Evolutionary conservation across 805 yeast genomes (phyloP).

Genomic region (Candida ficus): DNA sequence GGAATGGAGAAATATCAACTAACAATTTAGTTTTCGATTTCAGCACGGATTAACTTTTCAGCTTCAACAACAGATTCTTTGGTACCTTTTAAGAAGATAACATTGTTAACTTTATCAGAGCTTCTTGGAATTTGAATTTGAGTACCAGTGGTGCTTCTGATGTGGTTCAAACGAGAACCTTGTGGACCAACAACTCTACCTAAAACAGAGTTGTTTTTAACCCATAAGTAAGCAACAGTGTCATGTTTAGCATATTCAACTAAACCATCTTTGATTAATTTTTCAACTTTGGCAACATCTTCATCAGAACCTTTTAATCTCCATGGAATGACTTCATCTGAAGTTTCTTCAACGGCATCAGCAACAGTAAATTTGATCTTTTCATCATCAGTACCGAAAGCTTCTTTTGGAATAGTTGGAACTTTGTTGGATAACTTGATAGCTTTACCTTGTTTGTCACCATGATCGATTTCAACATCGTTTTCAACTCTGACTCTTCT

Average conservation of each 20-base stretch:
- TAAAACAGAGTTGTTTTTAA: constrained; percentile 44
- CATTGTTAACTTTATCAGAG: constrained; percentile 45
- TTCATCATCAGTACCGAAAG: constrained; percentile 35
- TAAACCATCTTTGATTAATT: constrained; percentile 45
- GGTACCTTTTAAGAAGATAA: constrained; percentile 57
- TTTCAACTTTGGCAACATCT: constrained; percentile 47
- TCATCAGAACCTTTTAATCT: constrained; percentile 52
- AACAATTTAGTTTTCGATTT: constrained; percentile 19
- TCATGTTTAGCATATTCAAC: constrained; percentile 41
- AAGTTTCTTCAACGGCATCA: constrained; percentile 25
- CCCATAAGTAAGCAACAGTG: constrained; percentile 58
- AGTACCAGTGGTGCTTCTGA: constrained; percentile 55
- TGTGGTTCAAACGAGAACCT: constrained; percentile 59
- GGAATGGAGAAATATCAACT: not conserved
- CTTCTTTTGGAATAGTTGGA: constrained; percentile 44
- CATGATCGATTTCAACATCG: constrained; percentile 57
- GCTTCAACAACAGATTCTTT: constrained; percentile 50
- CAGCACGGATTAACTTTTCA: constrained; percentile 28
- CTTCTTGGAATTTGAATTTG: constrained; percentile 61
- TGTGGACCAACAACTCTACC: constrained; percentile 70
- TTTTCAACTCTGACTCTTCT: constrained; percentile 47
- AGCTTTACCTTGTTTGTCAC: constrained; percentile 45
- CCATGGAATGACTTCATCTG: constrained; percentile 51
- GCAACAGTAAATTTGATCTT: constrained; percentile 42
- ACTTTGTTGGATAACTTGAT: constrained; percentile 40